These are phyloP conservation scores for Xylaria venustula DNA, from an alignment of 495 filamentous ascomycete genomes.

Conservation along the genomic window DNA sequence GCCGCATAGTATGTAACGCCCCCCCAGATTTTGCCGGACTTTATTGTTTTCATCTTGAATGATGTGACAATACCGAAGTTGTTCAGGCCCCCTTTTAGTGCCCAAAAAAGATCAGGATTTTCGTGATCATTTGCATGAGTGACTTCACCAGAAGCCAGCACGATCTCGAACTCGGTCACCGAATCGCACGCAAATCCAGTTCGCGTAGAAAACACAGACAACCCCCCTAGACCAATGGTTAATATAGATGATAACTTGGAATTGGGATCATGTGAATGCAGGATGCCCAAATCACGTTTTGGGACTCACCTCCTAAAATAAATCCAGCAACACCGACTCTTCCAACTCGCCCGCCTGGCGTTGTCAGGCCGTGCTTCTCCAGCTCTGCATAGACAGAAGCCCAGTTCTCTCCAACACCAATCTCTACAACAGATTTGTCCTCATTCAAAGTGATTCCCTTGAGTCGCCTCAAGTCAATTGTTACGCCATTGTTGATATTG, in stretches of 20 bases:
- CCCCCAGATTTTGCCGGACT: constrained; percentile 17
- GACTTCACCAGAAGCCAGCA: constrained; percentile 44
- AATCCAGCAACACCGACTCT: constrained; percentile 54
- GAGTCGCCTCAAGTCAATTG: constrained; percentile 47
- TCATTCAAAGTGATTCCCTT: constrained; percentile 30
- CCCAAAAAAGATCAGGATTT: constrained; percentile 48
- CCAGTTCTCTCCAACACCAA: constrained; percentile 44
- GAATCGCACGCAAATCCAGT: constrained; percentile 45
- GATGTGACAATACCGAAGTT: constrained; percentile 55
- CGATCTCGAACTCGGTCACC: constrained; percentile 45
- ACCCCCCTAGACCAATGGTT: constrained; percentile 19
- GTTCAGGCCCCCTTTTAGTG: constrained; percentile 50
- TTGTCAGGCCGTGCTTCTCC: constrained; percentile 35
- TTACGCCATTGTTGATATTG: constrained; percentile 45
- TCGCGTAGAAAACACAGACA: constrained; percentile 41
- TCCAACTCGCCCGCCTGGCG: constrained; percentile 46
- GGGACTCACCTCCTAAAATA: constrained; percentile 41
- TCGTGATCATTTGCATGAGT: constrained; percentile 39
- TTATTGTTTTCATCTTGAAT: constrained; percentile 32
- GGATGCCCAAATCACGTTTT: too few species aligned
- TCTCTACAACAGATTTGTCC: constrained; percentile 25
- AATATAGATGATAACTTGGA: not conserved
- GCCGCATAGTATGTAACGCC: constrained; percentile 8
- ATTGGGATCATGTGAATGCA: not conserved
- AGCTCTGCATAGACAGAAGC: constrained; percentile 48